Evolutionary conservation across 2,329 filamentous ascomycete genomes (phyloP), one percentile per base, ranked within the genome.

Genomic region (Malbranchea zuffiana): DNA sequence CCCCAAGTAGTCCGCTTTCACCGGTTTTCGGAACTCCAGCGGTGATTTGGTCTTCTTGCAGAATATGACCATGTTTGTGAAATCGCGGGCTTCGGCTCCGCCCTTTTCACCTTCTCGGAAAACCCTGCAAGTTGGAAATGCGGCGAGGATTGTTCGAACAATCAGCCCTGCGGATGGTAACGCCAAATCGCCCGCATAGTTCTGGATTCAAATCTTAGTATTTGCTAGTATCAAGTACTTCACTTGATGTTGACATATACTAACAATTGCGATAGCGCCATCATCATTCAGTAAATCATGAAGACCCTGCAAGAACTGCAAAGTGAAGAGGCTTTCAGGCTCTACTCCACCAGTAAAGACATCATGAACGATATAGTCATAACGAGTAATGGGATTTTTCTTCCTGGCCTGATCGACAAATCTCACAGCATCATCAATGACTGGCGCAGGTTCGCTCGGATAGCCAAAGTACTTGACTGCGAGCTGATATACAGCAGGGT

Each of bases 271-370:
- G 50, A 95, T 80, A 10, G 83, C 79, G 27, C 90, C 90, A 35
- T 83, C 72, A 0, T 79, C 74, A 45, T 76, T 82, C 30, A 98
- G 68, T 5, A 96, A 70, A 3, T 69, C 57, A 46, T 74, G 65
- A 1, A 98, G 67, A 4, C 80, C 75, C 35, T 72, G 60, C 28
- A 98, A 62, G 51, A 98, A 96, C 49, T 90, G 80, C 4, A 78
- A 59, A 0, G 87, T 96, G 61, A 98, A 98, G 5, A 98, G 74
- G 5, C 78, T 69, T 2, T 87, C 75, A 0, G 90, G 90, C 57
- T 96, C 90, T 0, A 86, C 87, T 35, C 90, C 90, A 16, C 90
- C 90, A 1, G 90, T 98, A 57, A 98, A 98, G 16, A 98, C 90
- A 49, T 98, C 90, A 57, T 98, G 90, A 37, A 98, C 72, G 52